Base-by-base conservation (phyloP, 75 land plant genomes). In the Pinus tabuliformis region DNA sequence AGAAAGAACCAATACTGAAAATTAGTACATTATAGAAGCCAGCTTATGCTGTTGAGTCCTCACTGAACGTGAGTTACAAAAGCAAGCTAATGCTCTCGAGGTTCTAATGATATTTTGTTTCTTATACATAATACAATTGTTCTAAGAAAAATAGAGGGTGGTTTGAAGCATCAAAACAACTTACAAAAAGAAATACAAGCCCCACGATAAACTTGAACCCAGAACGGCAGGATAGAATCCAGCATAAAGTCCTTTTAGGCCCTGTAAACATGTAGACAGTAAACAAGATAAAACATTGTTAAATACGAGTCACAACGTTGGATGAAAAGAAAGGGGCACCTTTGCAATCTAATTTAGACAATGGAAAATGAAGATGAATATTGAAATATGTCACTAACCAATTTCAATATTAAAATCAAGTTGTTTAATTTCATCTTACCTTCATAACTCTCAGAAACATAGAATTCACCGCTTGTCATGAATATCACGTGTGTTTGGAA, bases 181-280 rank as follows among this genome's bases (percentile, higher is more conserved):
- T 87, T 83, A 93, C 92, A 95, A 89, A 85, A 93, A 94, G 78
- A 97, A 97, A 75, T 97, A 97, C 60, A 97, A 78, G 57, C 95
- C 95, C 99, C 99, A 97, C 3, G 99, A 94, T 70, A 94, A 63
- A 75, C 95, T 84, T 20, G 99, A 97, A 58, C 95, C 98, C 42
- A 97, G 60, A 66, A 97, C 88, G 18, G 95, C 95, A 49, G 98
- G 98, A 78, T 56, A 83, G 73, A 95, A 85, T 8, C 98, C 98
- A 17, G 99, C 98, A 82, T 97, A 97, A 16, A 97, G 84, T 65
- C 99, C 99, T 82, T 88, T 89, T 30, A 92, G 56, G 39, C 99
- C 98, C 99, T 95, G 91, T 62, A 80, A 76, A 20, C 68, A 30
- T 68, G 71, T 16, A 42, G 36, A 42, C 52, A 68, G 20, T 37